Evolutionary conservation across 441 rosid species (phyloP), one percentile per base, ranked within the genome.

Genomic region (Pelargonium australe): DNA sequence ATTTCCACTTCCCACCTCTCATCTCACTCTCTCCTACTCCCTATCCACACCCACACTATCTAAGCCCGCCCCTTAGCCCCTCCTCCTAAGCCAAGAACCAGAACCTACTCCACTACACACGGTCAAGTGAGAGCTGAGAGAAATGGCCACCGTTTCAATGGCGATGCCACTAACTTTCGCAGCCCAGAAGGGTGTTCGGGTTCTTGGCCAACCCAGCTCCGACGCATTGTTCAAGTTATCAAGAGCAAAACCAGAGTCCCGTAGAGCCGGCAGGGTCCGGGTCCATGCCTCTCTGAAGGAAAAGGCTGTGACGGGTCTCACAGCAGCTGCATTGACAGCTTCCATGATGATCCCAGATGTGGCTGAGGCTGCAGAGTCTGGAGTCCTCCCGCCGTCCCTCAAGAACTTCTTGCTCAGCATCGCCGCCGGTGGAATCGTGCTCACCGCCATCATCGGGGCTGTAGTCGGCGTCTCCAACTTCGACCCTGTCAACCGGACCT

Each of bases 121-220:
- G n/a, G n/a, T 2, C 28, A 25, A 25, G 2, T 0, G 2, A 9
- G 1, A 47, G 2, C 1, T n/a, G 0, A 13, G 2, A 47, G 14
- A 47, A 47, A 47, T 47, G 11, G 13, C 53, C 2, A 1, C 87
- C 11, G 79, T 88, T 72, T 86, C 92, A 71, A 77, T 89, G 92
- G 86, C 87, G 31, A 72, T 70, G 81, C 87, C 89, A 25, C 66
- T 85, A 3, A 31, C 37, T 4, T 31, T 31, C 4, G 37, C 37
- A 68, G 74, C 83, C 14, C 74, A 0, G 37, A 31, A 31, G 37
- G n/a, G n/a, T n/a, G n/a, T n/a, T n/a, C n/a, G n/a, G n/a, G n/a
- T n/a, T n/a, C n/a, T n/a, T n/a, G n/a, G 3, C 12, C 53, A 10
- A 47, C 13, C 53, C 53, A n/a, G 3, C 58, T n/a, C 58, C 6